Percentiles rank a stretch among this genome's conserved stretches.
Conservation (phyloP, 805 yeast species). For the Helenozyma baotianmanensis region DNA sequence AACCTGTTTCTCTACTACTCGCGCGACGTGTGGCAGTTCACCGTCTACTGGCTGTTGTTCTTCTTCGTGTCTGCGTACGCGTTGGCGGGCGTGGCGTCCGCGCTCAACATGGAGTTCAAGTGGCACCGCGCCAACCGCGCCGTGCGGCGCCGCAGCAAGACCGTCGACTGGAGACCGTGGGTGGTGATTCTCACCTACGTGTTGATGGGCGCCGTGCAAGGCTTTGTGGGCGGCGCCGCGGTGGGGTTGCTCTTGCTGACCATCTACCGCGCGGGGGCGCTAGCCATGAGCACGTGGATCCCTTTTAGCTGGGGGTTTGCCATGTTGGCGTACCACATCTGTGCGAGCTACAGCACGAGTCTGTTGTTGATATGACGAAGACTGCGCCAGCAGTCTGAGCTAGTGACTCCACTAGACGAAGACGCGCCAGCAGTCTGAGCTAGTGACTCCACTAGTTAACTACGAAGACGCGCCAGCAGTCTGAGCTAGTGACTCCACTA, state of each 20-base stretch:
- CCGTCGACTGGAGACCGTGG: slow-evolving; percentile 22
- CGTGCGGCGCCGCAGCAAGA: slow-evolving; percentile 2
- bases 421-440: no score
- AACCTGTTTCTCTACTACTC: slow-evolving; percentile 62
- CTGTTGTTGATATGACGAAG: slow-evolving; percentile 13
- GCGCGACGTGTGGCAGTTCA: slow-evolving; percentile 76
- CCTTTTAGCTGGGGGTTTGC: slow-evolving; percentile 80
- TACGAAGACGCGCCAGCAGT: no score
- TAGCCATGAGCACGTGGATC: slow-evolving; percentile 92
- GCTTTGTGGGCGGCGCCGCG: slow-evolving; percentile 66
- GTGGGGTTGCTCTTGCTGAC: slow-evolving; percentile 73
- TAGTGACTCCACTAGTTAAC: no score
- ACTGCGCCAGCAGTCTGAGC: no score
- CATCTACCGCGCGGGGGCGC: slow-evolving; percentile 72
- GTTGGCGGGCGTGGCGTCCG: slow-evolving; percentile 61
- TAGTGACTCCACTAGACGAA: no score
- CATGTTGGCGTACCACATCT: slow-evolving; percentile 60
- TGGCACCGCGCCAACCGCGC: slow-evolving; percentile 12
- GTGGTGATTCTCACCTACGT: slow-evolving; percentile 46
- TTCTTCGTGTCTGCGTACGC: slow-evolving; percentile 59
- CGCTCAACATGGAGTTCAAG: slow-evolving; percentile 20
- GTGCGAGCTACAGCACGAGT: slow-evolving; percentile 59
- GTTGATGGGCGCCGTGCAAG: slow-evolving; percentile 57
- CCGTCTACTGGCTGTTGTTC: slow-evolving; percentile 76
- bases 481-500: no score